phyloP scores from a whole-genome alignment of 441 rosid genomes.

The Pelargonium australe region DNA sequence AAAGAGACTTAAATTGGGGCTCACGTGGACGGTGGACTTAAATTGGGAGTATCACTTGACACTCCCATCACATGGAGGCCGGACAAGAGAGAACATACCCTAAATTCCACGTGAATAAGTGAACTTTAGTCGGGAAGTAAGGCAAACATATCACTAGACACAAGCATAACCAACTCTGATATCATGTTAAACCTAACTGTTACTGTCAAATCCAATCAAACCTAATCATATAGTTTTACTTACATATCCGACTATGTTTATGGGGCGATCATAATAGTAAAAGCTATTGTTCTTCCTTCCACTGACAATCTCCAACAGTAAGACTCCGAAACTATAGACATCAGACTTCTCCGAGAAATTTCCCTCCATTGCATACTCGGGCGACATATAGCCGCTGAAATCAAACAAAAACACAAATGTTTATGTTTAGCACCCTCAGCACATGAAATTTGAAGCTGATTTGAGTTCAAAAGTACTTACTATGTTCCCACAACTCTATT shows the following conservation, averaged over 20 bases:
- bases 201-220: too few relatives aligned
- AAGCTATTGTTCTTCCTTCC: conserved; percentile 14
- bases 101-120: too few relatives aligned
- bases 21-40: too few relatives aligned
- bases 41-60: too few relatives aligned
- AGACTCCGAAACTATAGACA: conserved; percentile 23
- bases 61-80: too few relatives aligned
- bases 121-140: too few relatives aligned
- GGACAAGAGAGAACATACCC: too few relatives aligned
- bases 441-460: neutral
- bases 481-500: conserved; percentile 29
- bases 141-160: too few relatives aligned
- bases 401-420: neutral
- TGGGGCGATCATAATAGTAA: neutral
- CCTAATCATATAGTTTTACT: neutral
- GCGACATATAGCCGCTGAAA: conserved; percentile 11
- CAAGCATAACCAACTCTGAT: too few relatives aligned
- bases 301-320: conserved; percentile 23
- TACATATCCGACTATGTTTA: conserved; percentile 17
- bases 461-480: conserved; percentile 14
- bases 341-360: conserved; percentile 28
- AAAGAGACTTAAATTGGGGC: too few relatives aligned
- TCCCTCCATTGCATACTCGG: conserved; percentile 19
- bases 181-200: too few relatives aligned
- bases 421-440: neutral